A percentile compares a stretch with the other conserved stretches of the same genome.
Conservation (phyloP, 2,329 filamentous ascomycete genomes). For the Nigrospora osmanthi region DNA sequence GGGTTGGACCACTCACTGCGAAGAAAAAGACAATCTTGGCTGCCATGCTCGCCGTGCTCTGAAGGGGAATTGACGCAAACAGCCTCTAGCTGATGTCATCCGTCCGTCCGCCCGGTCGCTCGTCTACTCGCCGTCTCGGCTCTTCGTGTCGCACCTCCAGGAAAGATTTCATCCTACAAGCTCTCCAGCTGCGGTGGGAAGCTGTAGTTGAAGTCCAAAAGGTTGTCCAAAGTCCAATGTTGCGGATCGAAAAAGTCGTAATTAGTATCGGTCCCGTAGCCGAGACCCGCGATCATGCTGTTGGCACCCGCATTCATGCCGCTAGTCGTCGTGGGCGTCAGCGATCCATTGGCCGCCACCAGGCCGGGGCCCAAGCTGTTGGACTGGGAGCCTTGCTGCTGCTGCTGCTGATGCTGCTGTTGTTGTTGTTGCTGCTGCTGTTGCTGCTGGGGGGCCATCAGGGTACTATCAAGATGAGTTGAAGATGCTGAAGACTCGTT, state of each 20-base stretch:
- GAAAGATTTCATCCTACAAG: conserved; percentile 23
- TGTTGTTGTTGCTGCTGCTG: conserved; percentile 16
- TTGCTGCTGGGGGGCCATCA: conserved; percentile 36
- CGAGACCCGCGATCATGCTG: conserved; percentile 40
- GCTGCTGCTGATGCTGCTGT: neutral
- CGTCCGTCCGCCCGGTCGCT: too few species aligned
- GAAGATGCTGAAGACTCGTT: conserved; percentile 66
- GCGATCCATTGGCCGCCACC: conserved; percentile 39
- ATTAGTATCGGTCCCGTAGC: conserved; percentile 55
- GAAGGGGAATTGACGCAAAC: too few species aligned
- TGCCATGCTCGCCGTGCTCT: too few species aligned
- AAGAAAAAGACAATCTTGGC: too few species aligned
- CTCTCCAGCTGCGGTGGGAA: conserved; percentile 43
- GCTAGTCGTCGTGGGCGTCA: conserved; percentile 43
- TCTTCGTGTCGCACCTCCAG: too few species aligned
- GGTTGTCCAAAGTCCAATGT: conserved; percentile 86
- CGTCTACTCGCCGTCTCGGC: too few species aligned
- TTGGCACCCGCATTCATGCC: conserved; percentile 34
- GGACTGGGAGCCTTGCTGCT: too few species aligned
- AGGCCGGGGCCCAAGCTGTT: conserved; percentile 35
- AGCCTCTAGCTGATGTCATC: too few species aligned
- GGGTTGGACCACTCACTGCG: too few species aligned
- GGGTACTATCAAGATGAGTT: conserved; percentile 54
- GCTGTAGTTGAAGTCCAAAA: conserved; percentile 71
- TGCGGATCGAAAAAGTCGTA: conserved; percentile 90